Conservation (phyloP, 1,284 basidiomycete genomes). For the Pseudozyma sp. region DNA sequence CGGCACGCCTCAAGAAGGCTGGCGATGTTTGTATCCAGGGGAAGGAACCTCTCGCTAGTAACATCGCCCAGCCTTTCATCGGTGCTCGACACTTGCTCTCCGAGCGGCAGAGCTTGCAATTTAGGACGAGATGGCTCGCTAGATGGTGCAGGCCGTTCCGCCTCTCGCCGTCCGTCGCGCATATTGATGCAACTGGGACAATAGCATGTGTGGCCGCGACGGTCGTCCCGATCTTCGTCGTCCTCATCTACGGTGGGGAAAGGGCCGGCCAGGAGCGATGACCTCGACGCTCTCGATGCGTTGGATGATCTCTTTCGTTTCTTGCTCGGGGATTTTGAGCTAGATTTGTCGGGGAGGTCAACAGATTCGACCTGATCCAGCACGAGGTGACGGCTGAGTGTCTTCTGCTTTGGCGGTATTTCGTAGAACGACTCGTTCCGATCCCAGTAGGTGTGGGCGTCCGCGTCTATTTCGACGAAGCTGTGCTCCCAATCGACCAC, state of each 20-base stretch:
- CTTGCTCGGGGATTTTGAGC: conserved; percentile 20
- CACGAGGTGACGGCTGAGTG: conserved; percentile 33
- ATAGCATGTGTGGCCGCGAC: neutral
- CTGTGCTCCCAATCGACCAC: conserved; percentile 41
- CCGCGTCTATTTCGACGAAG: conserved; percentile 34
- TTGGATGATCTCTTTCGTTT: conserved; percentile 30
- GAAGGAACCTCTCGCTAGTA: conserved; percentile 19
- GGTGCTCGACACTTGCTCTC: conserved; percentile 13
- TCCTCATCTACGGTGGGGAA: neutral
- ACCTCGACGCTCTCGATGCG: neutral
- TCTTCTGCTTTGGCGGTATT: conserved; percentile 32
- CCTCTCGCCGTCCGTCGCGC: neutral
- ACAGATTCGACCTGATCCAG: conserved; percentile 31
- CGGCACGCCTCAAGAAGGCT: conserved; percentile 50
- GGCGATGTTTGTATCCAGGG: conserved; percentile 43
- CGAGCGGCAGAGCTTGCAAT: conserved; percentile 10
- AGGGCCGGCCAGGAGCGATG: conserved; percentile 1
- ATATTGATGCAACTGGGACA: conserved; percentile 1
- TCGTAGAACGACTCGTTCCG: conserved; percentile 42
- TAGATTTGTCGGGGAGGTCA: conserved; percentile 18
- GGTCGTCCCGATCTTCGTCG: conserved; percentile 3
- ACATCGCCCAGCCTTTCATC: conserved; percentile 36
- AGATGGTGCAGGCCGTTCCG: neutral
- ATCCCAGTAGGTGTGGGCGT: conserved; percentile 38
- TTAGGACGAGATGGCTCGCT: conserved; percentile 14